Evolutionary conservation across 805 yeast genomes (phyloP).

Genomic region (Yamadazyma olivae): DNA sequence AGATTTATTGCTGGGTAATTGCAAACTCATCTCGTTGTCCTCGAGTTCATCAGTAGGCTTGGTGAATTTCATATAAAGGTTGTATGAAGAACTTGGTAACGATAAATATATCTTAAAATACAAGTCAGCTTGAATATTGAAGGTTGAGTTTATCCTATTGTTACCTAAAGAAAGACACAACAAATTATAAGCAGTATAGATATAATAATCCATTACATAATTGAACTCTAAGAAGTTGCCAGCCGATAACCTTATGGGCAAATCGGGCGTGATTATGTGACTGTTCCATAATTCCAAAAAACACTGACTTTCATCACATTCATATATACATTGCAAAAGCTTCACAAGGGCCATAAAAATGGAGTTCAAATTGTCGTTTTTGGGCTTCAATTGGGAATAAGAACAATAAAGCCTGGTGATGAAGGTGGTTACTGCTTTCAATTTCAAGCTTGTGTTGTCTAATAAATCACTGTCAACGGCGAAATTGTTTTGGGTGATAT

Average conservation of each 20-base stretch:
- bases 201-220: slow-evolving; percentile 22
- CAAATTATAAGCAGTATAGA: slow-evolving; percentile 26
- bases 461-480: slow-evolving; percentile 7
- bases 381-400: neutral
- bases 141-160: slow-evolving; percentile 8
- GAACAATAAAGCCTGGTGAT: neutral
- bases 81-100: slow-evolving; percentile 18
- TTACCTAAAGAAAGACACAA: slow-evolving; percentile 16
- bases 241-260: slow-evolving; percentile 18
- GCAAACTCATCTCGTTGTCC: neutral
- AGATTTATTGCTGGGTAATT: neutral
- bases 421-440: neutral
- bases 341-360: slow-evolving; percentile 4
- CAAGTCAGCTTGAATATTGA: slow-evolving; percentile 17
- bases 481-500: slow-evolving; percentile 3
- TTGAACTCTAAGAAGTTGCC: slow-evolving; percentile 12
- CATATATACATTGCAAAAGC: slow-evolving; percentile 7
- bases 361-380: neutral
- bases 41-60: neutral
- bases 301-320: slow-evolving; percentile 5
- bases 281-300: neutral
- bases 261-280: slow-evolving; percentile 17
- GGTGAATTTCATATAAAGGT: neutral
- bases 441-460: slow-evolving; percentile 5
- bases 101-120: slow-evolving; percentile 21